phyloP scores from a whole-genome alignment of 208 protist genomes.

The Naegleria lovaniensis region DNA sequence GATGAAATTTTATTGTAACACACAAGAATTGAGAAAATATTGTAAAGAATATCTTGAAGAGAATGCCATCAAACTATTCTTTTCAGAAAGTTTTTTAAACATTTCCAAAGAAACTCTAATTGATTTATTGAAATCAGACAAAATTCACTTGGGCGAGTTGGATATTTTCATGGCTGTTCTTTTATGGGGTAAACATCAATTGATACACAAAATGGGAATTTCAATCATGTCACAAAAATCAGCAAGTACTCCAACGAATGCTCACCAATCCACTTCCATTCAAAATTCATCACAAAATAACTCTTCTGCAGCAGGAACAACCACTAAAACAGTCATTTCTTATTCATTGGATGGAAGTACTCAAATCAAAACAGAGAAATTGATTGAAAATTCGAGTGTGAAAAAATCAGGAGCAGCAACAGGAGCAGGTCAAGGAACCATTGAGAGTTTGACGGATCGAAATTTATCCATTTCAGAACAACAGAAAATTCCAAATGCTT shows the following conservation, averaged over 20 bases:
- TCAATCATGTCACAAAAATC: background rate
- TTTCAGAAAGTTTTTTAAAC: background rate
- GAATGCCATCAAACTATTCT: background rate
- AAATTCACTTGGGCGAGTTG: background rate
- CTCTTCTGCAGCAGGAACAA: background rate
- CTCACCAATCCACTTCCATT: background rate
- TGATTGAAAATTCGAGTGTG: background rate
- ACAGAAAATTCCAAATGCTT: background rate
- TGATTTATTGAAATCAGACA: background rate
- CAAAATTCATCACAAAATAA: background rate
- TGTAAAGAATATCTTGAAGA: background rate
- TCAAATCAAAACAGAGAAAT: background rate
- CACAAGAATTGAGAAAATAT: background rate
- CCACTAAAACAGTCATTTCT: background rate
- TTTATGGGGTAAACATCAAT: conserved; percentile 10
- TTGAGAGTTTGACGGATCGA: background rate
- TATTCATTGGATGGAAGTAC: background rate
- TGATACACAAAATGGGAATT: background rate
- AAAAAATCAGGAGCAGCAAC: too few relatives aligned
- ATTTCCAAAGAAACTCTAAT: background rate
- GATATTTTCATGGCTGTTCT: background rate
- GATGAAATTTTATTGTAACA: too few relatives aligned
- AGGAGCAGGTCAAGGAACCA: background rate
- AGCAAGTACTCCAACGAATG: background rate
- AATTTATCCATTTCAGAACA: background rate